Evolutionary conservation across 2,329 filamentous ascomycete genomes (phyloP).

Genomic region (Penicillium sp.): DNA sequence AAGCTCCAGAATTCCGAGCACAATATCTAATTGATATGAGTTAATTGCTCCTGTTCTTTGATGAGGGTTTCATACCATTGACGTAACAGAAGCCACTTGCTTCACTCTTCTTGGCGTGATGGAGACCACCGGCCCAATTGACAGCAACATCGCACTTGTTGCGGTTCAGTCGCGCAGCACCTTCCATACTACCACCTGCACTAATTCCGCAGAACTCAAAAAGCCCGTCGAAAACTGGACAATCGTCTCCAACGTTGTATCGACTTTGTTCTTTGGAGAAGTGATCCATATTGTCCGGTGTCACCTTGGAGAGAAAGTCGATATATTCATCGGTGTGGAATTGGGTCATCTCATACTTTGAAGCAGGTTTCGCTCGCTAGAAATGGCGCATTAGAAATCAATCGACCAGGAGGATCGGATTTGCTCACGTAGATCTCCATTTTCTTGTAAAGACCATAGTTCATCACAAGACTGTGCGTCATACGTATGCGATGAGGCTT

Average conservation of each 20-base stretch:
- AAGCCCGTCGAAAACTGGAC: constrained; percentile 68
- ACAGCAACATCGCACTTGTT: constrained; percentile 67
- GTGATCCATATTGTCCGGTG: constrained; percentile 96
- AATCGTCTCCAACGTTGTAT: constrained; percentile 67
- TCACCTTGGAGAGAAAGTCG: constrained; percentile 79
- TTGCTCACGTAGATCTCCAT: constrained; percentile 67
- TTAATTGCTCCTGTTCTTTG: not conserved
- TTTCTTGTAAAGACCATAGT: constrained; percentile 72
- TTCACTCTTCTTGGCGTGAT: constrained; percentile 94
- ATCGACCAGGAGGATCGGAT: not conserved
- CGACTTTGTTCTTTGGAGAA: constrained; percentile 87
- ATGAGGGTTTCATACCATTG: constrained; percentile 60
- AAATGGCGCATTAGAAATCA: constrained; percentile 21
- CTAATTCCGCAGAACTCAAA: constrained; percentile 73
- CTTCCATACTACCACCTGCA: constrained; percentile 70
- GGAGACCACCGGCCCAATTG: constrained; percentile 94
- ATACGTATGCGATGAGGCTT: constrained; percentile 69
- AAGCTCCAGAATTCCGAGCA: constrained; percentile 66
- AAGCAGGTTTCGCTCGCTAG: constrained; percentile 76
- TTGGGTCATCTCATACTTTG: constrained; percentile 71
- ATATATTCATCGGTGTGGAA: constrained; percentile 75
- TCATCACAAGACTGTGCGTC: constrained; percentile 68
- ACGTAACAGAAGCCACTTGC: constrained; percentile 98
- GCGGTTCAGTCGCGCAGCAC: constrained; percentile 66
- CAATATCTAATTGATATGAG: constrained; percentile 55